Percentiles rank a stretch among this genome's conserved stretches.
Conservation (phyloP, 2,329 filamentous ascomycete genomes). For the Byssothecium circinans region DNA sequence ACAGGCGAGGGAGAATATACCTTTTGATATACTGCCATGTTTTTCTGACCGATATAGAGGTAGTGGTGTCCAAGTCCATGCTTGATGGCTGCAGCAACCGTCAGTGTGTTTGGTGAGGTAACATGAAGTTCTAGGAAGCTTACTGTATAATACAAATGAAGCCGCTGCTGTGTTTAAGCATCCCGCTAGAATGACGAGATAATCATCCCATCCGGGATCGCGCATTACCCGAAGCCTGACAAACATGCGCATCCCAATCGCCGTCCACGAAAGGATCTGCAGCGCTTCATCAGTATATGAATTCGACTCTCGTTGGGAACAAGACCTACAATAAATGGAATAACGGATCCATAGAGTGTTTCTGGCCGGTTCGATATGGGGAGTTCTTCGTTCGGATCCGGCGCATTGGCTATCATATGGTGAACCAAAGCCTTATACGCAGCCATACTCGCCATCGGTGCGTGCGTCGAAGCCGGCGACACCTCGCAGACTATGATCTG, state of each 20-base stretch:
- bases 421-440: slow-evolving; percentile 21
- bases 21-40: slow-evolving; percentile 18
- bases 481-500: background rate
- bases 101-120: background rate
- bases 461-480: background rate
- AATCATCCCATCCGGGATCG: slow-evolving; percentile 43
- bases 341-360: slow-evolving; percentile 28
- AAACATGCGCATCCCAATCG: slow-evolving; percentile 32
- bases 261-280: slow-evolving; percentile 31
- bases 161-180: slow-evolving; percentile 29
- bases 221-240: slow-evolving; percentile 30
- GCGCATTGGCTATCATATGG: slow-evolving; percentile 24
- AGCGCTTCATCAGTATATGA: slow-evolving; percentile 10
- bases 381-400: slow-evolving; percentile 29
- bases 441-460: slow-evolving; percentile 9
- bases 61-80: slow-evolving; percentile 39
- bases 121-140: background rate
- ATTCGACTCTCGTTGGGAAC: slow-evolving; percentile 9
- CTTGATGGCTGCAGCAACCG: slow-evolving; percentile 27
- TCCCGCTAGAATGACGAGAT: slow-evolving; percentile 32
- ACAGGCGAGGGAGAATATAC: slow-evolving; percentile 4
- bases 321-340: slow-evolving; percentile 25
- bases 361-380: slow-evolving; percentile 29
- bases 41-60: slow-evolving; percentile 21
- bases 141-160: slow-evolving; percentile 26